Conservation (phyloP, 148 eudicot genomes). For the Cornus controversa region DNA sequence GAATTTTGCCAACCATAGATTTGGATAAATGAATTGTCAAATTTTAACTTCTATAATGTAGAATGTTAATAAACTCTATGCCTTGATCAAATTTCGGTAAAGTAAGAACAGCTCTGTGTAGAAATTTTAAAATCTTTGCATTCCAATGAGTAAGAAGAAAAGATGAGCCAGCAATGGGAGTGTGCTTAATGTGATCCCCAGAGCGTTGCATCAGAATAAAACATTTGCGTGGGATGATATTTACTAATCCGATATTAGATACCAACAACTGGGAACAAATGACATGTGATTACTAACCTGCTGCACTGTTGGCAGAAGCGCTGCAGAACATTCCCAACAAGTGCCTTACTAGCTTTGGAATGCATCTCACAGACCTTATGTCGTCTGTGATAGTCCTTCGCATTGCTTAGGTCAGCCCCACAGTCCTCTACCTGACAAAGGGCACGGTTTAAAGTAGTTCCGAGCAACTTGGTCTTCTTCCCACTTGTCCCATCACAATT, state of each 20-base stretch:
- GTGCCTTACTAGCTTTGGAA: conserved; percentile 63
- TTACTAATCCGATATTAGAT: not conserved
- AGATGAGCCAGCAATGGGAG: not conserved
- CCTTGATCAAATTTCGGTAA: not conserved
- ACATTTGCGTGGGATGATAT: not conserved
- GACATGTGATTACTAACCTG: conserved; percentile 38
- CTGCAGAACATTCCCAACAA: conserved; percentile 60
- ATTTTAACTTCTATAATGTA: not conserved
- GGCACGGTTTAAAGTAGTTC: conserved; percentile 41
- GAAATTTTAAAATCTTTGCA: not conserved
- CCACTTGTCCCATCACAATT: conserved; percentile 43
- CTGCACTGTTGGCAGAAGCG: conserved; percentile 97
- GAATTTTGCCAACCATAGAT: not conserved
- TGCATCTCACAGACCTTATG: conserved; percentile 88
- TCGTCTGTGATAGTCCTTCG: conserved; percentile 81
- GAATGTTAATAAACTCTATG: not conserved
- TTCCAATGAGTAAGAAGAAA: not conserved
- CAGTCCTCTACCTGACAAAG: conserved; percentile 83
- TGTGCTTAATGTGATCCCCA: not conserved
- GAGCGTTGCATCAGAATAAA: not conserved
- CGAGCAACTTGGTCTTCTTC: conserved; percentile 48
- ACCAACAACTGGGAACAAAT: not conserved
- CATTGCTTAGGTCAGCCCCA: conserved; percentile 59
- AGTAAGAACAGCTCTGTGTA: not conserved
- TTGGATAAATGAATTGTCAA: not conserved